Evolutionary conservation across 805 yeast genomes (phyloP).

Genomic region (Wickerhamomyces bisporus): DNA sequence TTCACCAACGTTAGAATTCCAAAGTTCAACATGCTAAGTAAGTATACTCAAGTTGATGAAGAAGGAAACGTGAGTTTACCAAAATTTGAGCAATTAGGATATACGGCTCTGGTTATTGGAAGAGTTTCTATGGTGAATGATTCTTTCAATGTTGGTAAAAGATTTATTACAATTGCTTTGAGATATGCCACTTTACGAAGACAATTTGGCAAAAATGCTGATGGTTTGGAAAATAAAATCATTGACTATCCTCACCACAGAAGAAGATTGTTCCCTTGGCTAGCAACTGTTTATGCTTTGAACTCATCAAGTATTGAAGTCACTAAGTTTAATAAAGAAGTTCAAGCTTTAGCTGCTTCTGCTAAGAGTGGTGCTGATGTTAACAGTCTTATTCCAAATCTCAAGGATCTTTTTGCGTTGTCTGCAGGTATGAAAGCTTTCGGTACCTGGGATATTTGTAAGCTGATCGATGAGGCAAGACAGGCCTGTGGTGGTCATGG

Average conservation of each 20-base stretch:
- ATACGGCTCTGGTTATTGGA: conserved; percentile 83
- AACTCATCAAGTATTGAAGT: conserved; percentile 49
- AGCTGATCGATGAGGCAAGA: conserved; percentile 78
- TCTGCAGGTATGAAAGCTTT: conserved; percentile 90
- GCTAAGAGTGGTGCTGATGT: conserved; percentile 38
- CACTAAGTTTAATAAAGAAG: conserved; percentile 41
- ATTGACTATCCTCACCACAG: conserved; percentile 60
- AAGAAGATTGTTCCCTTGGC: conserved; percentile 72
- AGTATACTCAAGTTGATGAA: conserved; percentile 66
- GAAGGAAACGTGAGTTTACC: conserved; percentile 66
- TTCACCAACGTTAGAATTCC: conserved; percentile 82
- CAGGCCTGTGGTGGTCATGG: conserved; percentile 98
- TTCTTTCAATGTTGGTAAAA: conserved; percentile 73
- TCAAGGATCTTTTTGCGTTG: conserved; percentile 74
- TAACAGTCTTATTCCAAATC: conserved; percentile 45
- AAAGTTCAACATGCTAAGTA: conserved; percentile 73
- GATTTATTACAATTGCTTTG: conserved; percentile 77
- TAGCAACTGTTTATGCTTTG: conserved; percentile 74
- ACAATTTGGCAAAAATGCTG: conserved; percentile 53
- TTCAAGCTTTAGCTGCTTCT: conserved; percentile 25
- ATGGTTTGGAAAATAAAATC: conserved; percentile 35
- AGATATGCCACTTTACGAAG: conserved; percentile 88
- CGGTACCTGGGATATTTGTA: conserved; percentile 79
- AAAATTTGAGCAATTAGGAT: conserved; percentile 83
- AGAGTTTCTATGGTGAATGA: conserved; percentile 88